Percentiles rank a stretch among this genome's conserved stretches.
phyloP scores from a whole-genome alignment of 1,284 basidiomycete genomes.

The Marasmius tenuissimus region DNA sequence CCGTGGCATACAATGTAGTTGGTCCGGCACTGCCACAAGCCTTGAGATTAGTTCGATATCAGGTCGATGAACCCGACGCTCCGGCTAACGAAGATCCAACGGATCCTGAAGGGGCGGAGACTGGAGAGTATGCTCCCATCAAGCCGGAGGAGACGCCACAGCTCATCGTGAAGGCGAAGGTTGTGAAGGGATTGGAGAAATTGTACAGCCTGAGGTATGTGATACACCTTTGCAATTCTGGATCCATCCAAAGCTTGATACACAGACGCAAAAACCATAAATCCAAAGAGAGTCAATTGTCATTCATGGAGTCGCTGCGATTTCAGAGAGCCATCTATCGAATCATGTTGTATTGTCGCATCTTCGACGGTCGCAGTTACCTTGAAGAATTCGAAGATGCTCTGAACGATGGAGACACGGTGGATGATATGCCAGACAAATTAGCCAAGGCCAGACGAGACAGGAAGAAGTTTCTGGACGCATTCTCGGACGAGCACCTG shows the following conservation, averaged over 20 bases:
- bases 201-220: constrained; percentile 36
- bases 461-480: constrained; percentile 20
- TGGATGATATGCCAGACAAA: too few species aligned
- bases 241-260: not conserved
- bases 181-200: constrained; percentile 26
- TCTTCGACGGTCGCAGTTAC: constrained; percentile 4
- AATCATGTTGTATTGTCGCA: constrained; percentile 12
- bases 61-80: constrained; percentile 13
- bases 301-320: constrained; percentile 12
- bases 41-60: constrained; percentile 23
- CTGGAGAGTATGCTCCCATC: not conserved
- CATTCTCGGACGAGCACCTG: constrained; percentile 25
- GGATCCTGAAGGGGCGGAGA: constrained; percentile 7
- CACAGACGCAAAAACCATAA: constrained; percentile 6
- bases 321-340: constrained; percentile 17
- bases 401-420: constrained; percentile 12
- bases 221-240: too few species aligned
- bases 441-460: constrained; percentile 8
- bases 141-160: constrained; percentile 4
- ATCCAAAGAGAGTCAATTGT: constrained; percentile 5
- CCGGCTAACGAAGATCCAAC: not conserved
- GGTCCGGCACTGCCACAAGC: constrained; percentile 33
- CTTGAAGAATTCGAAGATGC: constrained; percentile 8
- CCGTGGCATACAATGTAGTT: constrained; percentile 32
- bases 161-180: constrained; percentile 20